A percentile compares a stretch with the other conserved stretches of the same genome.
phyloP scores from a whole-genome alignment of 2,329 filamentous ascomycete genomes.

The Calonectria leucothoes region DNA sequence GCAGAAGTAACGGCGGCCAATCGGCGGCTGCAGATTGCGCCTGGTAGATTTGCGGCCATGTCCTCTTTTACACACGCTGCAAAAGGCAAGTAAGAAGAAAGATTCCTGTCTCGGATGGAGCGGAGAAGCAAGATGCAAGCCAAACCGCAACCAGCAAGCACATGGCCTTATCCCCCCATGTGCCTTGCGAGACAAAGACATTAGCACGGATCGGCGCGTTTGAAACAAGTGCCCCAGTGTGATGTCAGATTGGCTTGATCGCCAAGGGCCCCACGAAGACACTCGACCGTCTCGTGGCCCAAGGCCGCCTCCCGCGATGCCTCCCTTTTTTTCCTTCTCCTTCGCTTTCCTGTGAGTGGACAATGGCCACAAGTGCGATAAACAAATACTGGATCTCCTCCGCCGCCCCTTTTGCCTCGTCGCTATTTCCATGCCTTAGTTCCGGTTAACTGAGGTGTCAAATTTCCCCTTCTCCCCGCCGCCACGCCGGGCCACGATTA shows the following conservation, averaged over 20 bases:
- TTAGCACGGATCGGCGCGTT: constrained; percentile 2
- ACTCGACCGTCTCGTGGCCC: neutral
- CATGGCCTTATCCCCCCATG: neutral
- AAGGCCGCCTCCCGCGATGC: neutral
- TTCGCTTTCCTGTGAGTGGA: no score
- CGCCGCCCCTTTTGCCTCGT: neutral
- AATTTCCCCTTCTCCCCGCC: neutral
- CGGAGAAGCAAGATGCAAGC: neutral
- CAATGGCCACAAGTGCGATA: neutral
- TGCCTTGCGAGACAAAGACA: neutral
- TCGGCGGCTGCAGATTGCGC: neutral
- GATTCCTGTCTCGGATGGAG: neutral
- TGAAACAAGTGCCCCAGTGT: constrained; percentile 9
- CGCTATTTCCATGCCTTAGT: neutral
- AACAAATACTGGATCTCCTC: neutral
- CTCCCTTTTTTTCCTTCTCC: neutral
- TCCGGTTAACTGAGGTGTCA: neutral
- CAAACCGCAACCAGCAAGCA: neutral
- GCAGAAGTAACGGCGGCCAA: neutral
- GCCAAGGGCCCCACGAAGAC: neutral
- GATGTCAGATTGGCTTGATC: constrained; percentile 3
- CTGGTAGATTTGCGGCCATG: neutral
- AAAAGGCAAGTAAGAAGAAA: neutral
- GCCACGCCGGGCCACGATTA: neutral
- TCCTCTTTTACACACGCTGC: neutral